Percentiles rank a stretch among this genome's conserved stretches.
Conservation (phyloP, 805 yeast genomes). For the Hanseniaspora jakobsenii region DNA sequence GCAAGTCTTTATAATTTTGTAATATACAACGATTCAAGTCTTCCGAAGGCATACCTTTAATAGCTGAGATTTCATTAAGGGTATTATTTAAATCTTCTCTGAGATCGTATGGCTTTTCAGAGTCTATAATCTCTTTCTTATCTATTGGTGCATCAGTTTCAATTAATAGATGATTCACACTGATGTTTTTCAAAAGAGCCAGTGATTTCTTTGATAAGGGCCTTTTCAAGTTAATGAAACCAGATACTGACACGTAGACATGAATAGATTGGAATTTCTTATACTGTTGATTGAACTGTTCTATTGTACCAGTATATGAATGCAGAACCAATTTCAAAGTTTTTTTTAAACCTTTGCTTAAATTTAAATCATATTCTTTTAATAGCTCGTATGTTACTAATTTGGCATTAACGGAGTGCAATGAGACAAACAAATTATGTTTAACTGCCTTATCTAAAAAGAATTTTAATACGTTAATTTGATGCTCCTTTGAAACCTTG, state of each 20-base stretch:
- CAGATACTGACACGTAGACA: slow-evolving; percentile 26
- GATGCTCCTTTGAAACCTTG: slow-evolving; percentile 57
- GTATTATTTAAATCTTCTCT: slow-evolving; percentile 3
- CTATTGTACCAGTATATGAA: slow-evolving; percentile 74
- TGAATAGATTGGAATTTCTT: slow-evolving; percentile 20
- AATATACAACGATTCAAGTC: slow-evolving; percentile 1
- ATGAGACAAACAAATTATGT: slow-evolving; percentile 42
- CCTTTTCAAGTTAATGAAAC: slow-evolving; percentile 22
- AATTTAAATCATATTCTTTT: slow-evolving; percentile 17
- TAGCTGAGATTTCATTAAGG: not conserved
- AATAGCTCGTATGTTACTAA: slow-evolving; percentile 29
- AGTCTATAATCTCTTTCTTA: slow-evolving; percentile 17
- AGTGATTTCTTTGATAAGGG: slow-evolving; percentile 22
- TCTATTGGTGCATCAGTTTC: slow-evolving; percentile 38
- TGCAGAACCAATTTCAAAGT: slow-evolving; percentile 51
- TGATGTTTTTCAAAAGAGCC: slow-evolving; percentile 27
- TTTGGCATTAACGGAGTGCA: slow-evolving; percentile 72
- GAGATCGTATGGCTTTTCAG: slow-evolving; percentile 11
- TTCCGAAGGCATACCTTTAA: not conserved
- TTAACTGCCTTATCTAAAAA: slow-evolving; percentile 47
- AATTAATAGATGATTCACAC: slow-evolving; percentile 31
- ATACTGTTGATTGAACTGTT: slow-evolving; percentile 40
- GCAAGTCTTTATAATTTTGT: too few relatives aligned
- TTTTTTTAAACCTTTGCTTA: slow-evolving; percentile 14
- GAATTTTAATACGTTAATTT: slow-evolving; percentile 36